Evolutionary conservation across 2,329 filamentous ascomycete species (phyloP).

Genomic region (Fusarium sp.): DNA sequence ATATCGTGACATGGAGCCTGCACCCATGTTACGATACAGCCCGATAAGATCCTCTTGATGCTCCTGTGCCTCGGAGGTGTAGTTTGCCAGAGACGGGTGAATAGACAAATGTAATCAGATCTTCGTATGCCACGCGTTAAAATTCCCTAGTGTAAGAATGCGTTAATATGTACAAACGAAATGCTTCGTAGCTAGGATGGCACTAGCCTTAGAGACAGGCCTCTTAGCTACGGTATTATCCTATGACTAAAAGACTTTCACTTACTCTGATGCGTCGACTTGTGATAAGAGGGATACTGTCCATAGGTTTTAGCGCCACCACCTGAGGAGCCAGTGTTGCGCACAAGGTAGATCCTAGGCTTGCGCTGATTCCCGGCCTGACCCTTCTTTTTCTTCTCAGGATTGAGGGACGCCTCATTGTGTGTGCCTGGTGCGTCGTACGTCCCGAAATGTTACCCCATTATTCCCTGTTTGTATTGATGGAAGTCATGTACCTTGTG

Average conservation of each 20-base stretch:
- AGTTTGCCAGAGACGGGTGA: not conserved
- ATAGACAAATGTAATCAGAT: not conserved
- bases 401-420: not conserved
- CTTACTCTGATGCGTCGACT: not conserved
- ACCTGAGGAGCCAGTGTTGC: not conserved
- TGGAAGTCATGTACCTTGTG: not conserved
- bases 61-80: too few relatives aligned
- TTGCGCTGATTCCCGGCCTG: not conserved
- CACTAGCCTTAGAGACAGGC: not conserved
- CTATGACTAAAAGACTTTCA: not conserved
- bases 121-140: not conserved
- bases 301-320: not conserved
- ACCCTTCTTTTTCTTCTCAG: not conserved
- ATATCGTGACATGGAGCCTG: too few relatives aligned
- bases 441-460: accelerated
- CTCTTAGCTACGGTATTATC: not conserved
- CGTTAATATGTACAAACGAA: accelerated
- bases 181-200: accelerated
- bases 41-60: too few relatives aligned
- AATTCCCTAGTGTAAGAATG: not conserved
- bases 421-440: not conserved
- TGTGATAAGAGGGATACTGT: not conserved
- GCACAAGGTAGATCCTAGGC: not conserved
- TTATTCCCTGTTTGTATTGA: not conserved
- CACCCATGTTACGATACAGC: too few relatives aligned